These are phyloP conservation scores for Bacterosira constricta DNA, from an alignment of 108 stramenopile species.

Conservation along the genomic window DNA sequence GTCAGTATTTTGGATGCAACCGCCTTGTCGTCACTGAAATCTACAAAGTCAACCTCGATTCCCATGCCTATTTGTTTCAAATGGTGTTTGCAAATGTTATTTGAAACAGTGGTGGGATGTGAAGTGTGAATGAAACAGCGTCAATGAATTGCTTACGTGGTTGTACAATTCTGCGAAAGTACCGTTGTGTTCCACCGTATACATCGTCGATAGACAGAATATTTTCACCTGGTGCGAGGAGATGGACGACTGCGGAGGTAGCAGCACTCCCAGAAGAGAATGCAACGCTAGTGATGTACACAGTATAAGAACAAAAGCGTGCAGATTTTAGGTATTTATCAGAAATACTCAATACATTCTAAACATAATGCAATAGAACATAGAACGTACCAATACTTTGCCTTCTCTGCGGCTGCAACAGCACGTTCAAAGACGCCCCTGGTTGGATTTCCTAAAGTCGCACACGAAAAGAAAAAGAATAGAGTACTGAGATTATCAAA, in stretches of 20 bases:
- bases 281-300: conserved; percentile 38
- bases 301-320: background rate
- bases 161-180: conserved; percentile 65
- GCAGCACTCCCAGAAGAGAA: conserved; percentile 92
- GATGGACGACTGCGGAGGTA: conserved; percentile 78
- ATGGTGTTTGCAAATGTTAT: no score
- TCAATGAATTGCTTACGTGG: no score
- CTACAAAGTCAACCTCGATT: conserved; percentile 53
- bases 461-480: background rate
- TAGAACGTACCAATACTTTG: conserved; percentile 55
- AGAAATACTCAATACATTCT: no score
- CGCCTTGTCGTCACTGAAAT: conserved; percentile 29
- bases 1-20: conserved; percentile 28
- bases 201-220: conserved; percentile 81
- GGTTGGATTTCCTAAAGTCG: conserved; percentile 69
- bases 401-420: conserved; percentile 69
- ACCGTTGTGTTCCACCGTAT: conserved; percentile 85
- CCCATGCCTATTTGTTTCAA: no score
- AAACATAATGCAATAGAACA: background rate
- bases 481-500: background rate
- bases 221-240: conserved; percentile 68
- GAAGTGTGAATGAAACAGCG: no score
- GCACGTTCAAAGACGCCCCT: conserved; percentile 87
- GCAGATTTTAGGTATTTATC: background rate
- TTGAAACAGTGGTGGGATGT: no score